Base-by-base conservation (phyloP, 2,329 filamentous ascomycete species). In the Cladosporium sp. region DNA sequence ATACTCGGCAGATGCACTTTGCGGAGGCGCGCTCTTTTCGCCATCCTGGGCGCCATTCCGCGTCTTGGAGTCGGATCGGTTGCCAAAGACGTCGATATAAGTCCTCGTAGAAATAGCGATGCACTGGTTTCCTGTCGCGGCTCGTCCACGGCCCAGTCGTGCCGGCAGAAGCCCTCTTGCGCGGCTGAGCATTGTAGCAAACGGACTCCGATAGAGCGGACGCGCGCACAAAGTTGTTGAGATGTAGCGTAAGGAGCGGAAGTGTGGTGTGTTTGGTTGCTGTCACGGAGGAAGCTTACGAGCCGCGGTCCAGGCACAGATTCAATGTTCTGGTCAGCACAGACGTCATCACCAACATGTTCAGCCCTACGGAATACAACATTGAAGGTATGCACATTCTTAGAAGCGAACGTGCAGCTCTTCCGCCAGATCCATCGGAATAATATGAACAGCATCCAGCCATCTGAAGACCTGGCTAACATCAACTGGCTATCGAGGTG, bases 271-370 rank as follows among this genome's bases (percentile, higher is more conserved):
- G 30, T 54, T 32, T 32, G 28, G 54, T 39, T 32, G 30, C n/a
- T 21, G n/a, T 5, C 3, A 23, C 3, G 32, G 6, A 57, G 54
- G n/a, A 25, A 34, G 54, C 54, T 57, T 21, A 57, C 18, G 10
- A 57, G 54, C 54, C 54, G 32, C 54, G 54, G 54, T 57, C 30
- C 32, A 36, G 54, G 25, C 26, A 28, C 25, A 26, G 26, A 26
- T 51, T 46, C 39, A 21, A 46, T 46, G 39, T 46, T 54, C 51
- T 54, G 51, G 51, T 54, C 51, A 54, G 51, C 51, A 54, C 51
- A 21, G 51, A 54, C 51, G 51, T 54, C 51, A 54, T 23, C 39
- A 46, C n/a, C n/a, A 10, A 21, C 39, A 21, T 46, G n/a, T 21
- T 46, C 39, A 46, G 39, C 39, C n/a, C 39, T 21, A 46, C 39